phyloP scores from a whole-genome alignment of 441 rosid genomes.

The Adansonia gregorii region DNA sequence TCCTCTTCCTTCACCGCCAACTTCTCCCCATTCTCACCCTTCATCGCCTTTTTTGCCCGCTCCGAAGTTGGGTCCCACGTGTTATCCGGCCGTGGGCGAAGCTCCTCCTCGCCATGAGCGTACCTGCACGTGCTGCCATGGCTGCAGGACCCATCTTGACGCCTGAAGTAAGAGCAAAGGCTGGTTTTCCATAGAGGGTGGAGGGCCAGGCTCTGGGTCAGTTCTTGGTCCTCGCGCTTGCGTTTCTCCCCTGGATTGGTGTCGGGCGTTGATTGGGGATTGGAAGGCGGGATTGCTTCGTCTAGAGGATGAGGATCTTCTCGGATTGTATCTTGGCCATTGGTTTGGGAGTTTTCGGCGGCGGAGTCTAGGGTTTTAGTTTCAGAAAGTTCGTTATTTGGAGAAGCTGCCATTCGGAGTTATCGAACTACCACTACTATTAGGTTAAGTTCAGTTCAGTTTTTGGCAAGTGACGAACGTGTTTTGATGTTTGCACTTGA shows the following conservation, averaged over 20 bases:
- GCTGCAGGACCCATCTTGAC: conserved; percentile 59
- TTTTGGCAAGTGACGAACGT: neutral
- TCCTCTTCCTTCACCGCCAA: conserved; percentile 34
- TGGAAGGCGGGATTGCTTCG: conserved; percentile 25
- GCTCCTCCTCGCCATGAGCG: conserved; percentile 91
- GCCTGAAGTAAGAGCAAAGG: conserved; percentile 85
- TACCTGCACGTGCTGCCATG: conserved; percentile 77
- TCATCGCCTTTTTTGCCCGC: conserved; percentile 65
- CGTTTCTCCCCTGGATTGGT: conserved; percentile 40
- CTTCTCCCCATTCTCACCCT: conserved; percentile 38
- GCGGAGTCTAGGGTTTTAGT: conserved; percentile 42
- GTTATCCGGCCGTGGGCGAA: conserved; percentile 72
- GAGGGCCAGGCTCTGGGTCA: conserved; percentile 29
- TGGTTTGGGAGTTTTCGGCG: conserved; percentile 18
- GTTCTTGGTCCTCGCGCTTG: too few species aligned
- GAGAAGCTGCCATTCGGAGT: conserved; percentile 47
- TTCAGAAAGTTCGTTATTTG: conserved; percentile 36
- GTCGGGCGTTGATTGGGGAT: conserved; percentile 31
- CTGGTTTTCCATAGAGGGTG: conserved; percentile 70
- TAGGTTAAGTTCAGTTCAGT: neutral
- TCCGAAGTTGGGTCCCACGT: conserved; percentile 97
- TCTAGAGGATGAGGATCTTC: neutral
- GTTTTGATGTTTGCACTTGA: neutral
- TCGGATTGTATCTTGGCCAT: conserved; percentile 33
- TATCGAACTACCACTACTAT: neutral